Evolutionary conservation across 208 protist species (phyloP).

Genomic region (Trypanosoma grayi): DNA sequence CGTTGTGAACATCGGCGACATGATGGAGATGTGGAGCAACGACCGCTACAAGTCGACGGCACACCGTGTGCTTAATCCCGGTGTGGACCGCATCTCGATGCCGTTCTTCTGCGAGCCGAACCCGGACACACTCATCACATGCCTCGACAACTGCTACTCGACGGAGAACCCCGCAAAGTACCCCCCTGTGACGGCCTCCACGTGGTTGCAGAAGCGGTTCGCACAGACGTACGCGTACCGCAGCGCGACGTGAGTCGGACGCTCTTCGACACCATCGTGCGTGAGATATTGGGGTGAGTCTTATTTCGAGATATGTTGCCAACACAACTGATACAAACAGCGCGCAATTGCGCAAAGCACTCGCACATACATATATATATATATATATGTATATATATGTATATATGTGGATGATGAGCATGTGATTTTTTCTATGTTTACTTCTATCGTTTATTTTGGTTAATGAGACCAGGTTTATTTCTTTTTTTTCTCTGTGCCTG

Average conservation of each 20-base stretch:
- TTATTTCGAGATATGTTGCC: no score
- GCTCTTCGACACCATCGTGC: no score
- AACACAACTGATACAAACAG: no score
- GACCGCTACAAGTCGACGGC: conserved; percentile 64
- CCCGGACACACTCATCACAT: conserved; percentile 55
- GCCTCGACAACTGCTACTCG: conserved; percentile 64
- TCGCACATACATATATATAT: background rate
- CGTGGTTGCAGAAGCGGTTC: conserved; percentile 74
- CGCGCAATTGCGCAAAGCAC: background rate
- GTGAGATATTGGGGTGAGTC: no score
- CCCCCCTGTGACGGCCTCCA: conserved; percentile 43
- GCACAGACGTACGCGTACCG: conserved; percentile 69
- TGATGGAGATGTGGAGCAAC: conserved; percentile 86
- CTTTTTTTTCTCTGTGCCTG: no score
- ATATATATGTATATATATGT: background rate
- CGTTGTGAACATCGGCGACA: conserved; percentile 88
- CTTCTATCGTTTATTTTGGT: background rate
- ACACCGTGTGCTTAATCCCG: conserved; percentile 71
- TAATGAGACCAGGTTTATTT: no score
- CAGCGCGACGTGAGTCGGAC: background rate
- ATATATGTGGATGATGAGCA: background rate
- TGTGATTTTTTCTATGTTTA: background rate
- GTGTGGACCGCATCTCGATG: conserved; percentile 73
- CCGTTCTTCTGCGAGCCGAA: conserved; percentile 86
- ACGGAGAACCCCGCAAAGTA: conserved; percentile 57